phyloP scores from a whole-genome alignment of 306 rosid species.

The Begonia peltatifolia region DNA sequence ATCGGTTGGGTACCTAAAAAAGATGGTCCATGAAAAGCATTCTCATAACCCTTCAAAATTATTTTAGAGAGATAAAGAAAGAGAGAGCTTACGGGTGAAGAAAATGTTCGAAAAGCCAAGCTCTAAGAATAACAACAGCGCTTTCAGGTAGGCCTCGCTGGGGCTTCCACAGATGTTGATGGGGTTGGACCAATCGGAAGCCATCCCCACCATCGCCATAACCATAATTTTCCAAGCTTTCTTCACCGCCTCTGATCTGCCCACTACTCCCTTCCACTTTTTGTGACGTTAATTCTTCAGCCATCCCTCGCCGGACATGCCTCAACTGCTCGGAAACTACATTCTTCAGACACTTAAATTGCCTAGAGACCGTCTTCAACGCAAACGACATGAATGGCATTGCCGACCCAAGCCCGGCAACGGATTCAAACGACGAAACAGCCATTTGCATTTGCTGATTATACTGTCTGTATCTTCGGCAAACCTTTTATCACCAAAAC shows the following conservation, averaged over 20 bases:
- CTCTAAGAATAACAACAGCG: conserved; percentile 67
- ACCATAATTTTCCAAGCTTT: too few species aligned
- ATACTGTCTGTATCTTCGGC: conserved; percentile 67
- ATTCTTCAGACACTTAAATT: conserved; percentile 45
- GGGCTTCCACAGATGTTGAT: conserved; percentile 59
- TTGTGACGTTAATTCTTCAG: too few species aligned
- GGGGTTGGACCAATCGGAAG: conserved; percentile 39
- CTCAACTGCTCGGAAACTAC: conserved; percentile 56
- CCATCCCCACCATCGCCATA: conserved; percentile 11
- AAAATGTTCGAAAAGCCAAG: conserved; percentile 97
- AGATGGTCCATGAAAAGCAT: neutral
- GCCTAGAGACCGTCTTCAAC: conserved; percentile 42
- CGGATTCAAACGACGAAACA: conserved; percentile 71
- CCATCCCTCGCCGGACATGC: conserved; percentile 37
- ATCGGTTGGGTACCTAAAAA: conserved; percentile 87
- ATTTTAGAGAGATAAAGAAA: neutral
- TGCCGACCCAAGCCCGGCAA: conserved; percentile 69
- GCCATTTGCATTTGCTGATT: conserved; percentile 94
- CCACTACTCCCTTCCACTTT: too few species aligned
- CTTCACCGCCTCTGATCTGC: too few species aligned
- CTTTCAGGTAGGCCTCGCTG: conserved; percentile 94
- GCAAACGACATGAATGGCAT: conserved; percentile 66
- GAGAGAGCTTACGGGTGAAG: conserved; percentile 78
- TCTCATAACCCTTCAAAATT: neutral
- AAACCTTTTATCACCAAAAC: conserved; percentile 27